phyloP scores from a whole-genome alignment of 2,329 filamentous ascomycete species.

The Onygenales sp. region DNA sequence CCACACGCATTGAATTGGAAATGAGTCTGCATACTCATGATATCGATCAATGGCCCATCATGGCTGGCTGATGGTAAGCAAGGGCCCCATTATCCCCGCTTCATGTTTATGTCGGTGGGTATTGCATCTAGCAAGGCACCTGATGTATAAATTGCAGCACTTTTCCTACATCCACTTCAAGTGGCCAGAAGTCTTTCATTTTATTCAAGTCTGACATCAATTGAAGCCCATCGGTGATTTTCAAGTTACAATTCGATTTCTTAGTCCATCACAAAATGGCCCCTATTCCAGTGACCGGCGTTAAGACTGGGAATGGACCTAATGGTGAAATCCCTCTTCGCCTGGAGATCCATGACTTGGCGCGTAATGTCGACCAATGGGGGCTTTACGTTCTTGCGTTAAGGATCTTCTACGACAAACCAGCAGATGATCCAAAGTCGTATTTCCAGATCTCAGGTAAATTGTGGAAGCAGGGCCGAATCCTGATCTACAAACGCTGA shows the following conservation, averaged over 20 bases:
- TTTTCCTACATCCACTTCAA: neutral
- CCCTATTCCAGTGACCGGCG: constrained; percentile 1
- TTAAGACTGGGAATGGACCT: neutral
- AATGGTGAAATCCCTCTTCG: constrained; percentile 1
- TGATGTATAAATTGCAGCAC: too few relatives aligned
- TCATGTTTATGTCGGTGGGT: too few relatives aligned
- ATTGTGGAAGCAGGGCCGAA: neutral
- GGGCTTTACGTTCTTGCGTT: constrained; percentile 1
- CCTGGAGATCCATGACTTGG: neutral
- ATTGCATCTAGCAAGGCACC: too few relatives aligned
- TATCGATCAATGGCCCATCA: too few relatives aligned
- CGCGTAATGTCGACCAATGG: neutral
- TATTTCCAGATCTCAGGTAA: constrained; percentile 3
- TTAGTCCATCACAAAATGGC: neutral
- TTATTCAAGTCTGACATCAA: neutral
- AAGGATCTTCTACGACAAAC: constrained; percentile 1
- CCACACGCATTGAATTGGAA: too few relatives aligned
- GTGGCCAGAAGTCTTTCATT: neutral
- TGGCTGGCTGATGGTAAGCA: too few relatives aligned
- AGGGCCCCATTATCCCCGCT: too few relatives aligned
- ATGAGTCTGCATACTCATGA: too few relatives aligned
- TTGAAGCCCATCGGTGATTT: neutral
- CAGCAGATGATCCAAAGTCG: neutral
- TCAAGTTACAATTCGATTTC: neutral
- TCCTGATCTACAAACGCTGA: neutral